Conservation (phyloP, 306 rosid genomes). For the Glycine soja region DNA sequence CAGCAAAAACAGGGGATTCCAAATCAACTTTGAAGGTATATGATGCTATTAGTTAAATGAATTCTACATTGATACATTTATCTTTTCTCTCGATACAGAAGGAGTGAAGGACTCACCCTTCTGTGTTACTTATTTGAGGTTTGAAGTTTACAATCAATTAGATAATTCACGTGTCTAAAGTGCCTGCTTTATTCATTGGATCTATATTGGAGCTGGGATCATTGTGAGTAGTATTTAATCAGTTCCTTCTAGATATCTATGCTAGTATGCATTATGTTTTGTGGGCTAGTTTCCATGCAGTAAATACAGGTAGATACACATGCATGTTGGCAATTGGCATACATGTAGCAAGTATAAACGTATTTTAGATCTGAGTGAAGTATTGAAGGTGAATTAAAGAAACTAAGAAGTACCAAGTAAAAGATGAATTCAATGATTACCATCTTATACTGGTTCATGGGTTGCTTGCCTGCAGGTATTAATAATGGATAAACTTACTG, state of each 20-base stretch:
- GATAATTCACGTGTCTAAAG: slow-evolving; percentile 13
- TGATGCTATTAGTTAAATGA: slow-evolving; percentile 32
- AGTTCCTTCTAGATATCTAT: slow-evolving; percentile 25
- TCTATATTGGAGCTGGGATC: slow-evolving; percentile 2
- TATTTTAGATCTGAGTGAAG: slow-evolving; percentile 28
- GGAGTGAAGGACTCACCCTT: slow-evolving; percentile 25
- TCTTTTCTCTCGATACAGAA: slow-evolving; percentile 18
- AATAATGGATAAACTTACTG: slow-evolving; percentile 94
- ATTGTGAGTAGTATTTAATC: slow-evolving; percentile 2
- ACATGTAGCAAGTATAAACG: slow-evolving; percentile 30
- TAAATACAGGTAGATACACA: slow-evolving; percentile 20
- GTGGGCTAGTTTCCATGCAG: slow-evolving; percentile 9
- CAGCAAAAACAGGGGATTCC: slow-evolving; percentile 86
- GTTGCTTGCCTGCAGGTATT: slow-evolving; percentile 74
- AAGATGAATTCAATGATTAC: slow-evolving; percentile 27
- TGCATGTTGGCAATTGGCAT: slow-evolving; percentile 31
- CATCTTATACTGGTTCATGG: slow-evolving; percentile 40
- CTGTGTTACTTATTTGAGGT: slow-evolving; percentile 31
- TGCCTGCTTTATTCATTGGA: slow-evolving; percentile 36
- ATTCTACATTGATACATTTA: slow-evolving; percentile 12
- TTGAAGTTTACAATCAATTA: slow-evolving; percentile 5
- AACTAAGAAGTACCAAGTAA: slow-evolving; percentile 14
- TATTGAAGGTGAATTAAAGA: slow-evolving; percentile 39
- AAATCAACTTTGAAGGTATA: slow-evolving; percentile 93
- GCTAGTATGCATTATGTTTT: slow-evolving; percentile 22